Conservation (phyloP, 345 rosid genomes). For the Lenwebbia sp. region DNA sequence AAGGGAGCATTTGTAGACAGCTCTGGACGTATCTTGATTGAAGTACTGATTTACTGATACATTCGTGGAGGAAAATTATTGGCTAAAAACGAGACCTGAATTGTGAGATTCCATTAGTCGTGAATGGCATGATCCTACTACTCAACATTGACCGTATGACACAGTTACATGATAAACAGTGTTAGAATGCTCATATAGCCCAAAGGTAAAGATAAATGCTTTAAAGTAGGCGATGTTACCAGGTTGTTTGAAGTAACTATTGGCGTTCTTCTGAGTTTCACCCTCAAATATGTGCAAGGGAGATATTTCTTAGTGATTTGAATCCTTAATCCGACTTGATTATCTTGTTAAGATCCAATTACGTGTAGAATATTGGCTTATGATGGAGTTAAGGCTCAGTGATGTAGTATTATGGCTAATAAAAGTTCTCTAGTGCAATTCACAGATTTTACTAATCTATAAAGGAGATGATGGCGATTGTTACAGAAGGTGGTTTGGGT, state of each 20-base stretch:
- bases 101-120: not conserved
- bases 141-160: not conserved
- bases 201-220: not conserved
- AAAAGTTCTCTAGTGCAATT: not conserved
- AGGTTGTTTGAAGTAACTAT: not conserved
- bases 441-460: not conserved
- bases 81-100: not conserved
- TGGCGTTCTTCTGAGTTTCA: not conserved
- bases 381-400: not conserved
- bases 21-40: not conserved
- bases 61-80: not conserved
- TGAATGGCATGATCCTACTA: not conserved
- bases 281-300: not conserved
- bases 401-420: not conserved
- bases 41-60: not conserved
- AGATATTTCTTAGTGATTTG: not conserved
- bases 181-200: not conserved
- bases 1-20: not conserved
- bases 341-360: not conserved
- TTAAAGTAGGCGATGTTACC: not conserved
- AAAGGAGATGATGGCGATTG: not conserved
- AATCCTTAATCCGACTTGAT: not conserved
- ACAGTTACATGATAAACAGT: not conserved
- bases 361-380: not conserved
- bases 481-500: not conserved